These are phyloP conservation scores for Helianthus annuus DNA, from an alignment of 129 eudicot species.

Conservation along the genomic window DNA sequence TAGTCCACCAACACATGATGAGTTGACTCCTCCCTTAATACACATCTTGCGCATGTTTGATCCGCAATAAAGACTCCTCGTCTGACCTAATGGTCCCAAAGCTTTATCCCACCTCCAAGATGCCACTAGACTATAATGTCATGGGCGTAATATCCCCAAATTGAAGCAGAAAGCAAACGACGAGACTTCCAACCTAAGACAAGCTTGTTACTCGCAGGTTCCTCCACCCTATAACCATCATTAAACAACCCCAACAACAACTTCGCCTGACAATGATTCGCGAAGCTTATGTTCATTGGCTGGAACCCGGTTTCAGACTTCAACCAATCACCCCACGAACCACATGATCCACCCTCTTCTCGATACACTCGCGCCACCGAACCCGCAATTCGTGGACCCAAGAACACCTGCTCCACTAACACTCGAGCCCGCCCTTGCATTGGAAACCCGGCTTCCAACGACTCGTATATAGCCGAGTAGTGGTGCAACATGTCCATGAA, in stretches of 20 bases:
- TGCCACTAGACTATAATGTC: no score
- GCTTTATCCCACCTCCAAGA: no score
- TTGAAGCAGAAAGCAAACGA: constrained; percentile 66
- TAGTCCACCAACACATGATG: no score
- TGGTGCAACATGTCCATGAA: constrained; percentile 74
- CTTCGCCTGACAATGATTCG: constrained; percentile 87
- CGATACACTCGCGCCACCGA: constrained; percentile 61
- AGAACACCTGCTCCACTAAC: constrained; percentile 66
- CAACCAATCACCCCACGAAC: constrained; percentile 56
- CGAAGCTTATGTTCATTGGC: constrained; percentile 56
- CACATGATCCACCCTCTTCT: constrained; percentile 34
- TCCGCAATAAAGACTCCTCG: no score
- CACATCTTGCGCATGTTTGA: no score
- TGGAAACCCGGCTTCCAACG: constrained; percentile 81
- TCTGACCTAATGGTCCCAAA: no score
- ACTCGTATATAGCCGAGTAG: constrained; percentile 70
- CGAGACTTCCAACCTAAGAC: constrained; percentile 84
- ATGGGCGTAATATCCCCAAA: constrained; percentile 42
- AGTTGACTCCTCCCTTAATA: no score
- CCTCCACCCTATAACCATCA: constrained; percentile 77
- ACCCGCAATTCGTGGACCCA: constrained; percentile 67
- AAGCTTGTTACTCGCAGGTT: constrained; percentile 52
- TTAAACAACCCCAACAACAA: constrained; percentile 61
- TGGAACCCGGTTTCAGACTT: constrained; percentile 37
- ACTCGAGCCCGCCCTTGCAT: constrained; percentile 71